Conservation (phyloP, 805 yeast genomes). For the Maudiozyma serrabonitensis region DNA sequence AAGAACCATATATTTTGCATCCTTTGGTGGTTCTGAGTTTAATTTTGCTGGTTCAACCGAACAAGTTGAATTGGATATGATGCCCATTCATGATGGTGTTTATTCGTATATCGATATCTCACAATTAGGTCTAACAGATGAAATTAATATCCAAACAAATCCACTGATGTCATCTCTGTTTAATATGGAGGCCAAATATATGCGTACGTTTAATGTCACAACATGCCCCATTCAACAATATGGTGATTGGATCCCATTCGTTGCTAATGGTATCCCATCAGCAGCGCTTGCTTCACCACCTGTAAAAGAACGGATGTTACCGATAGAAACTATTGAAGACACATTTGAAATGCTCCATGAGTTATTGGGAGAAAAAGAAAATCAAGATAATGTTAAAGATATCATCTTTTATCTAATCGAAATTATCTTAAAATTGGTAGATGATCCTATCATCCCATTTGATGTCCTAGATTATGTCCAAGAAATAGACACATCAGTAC, state of each 20-base stretch:
- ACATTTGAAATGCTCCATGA: slow-evolving; percentile 44
- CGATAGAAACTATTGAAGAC: slow-evolving; percentile 60
- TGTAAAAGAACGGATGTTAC: slow-evolving; percentile 31
- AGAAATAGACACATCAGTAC: slow-evolving; percentile 34
- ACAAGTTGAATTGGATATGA: slow-evolving; percentile 48
- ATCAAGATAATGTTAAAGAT: slow-evolving; percentile 37
- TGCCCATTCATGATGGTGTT: slow-evolving; percentile 46
- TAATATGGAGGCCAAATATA: background rate
- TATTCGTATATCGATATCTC: slow-evolving; percentile 66
- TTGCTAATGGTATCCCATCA: slow-evolving; percentile 40
- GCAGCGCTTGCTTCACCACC: slow-evolving; percentile 12
- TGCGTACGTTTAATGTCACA: slow-evolving; percentile 7
- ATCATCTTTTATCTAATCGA: slow-evolving; percentile 45
- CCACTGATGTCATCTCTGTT: slow-evolving; percentile 41
- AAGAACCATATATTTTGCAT: slow-evolving; percentile 71
- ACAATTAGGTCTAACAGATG: slow-evolving; percentile 27
- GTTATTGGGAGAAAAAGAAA: slow-evolving; percentile 38
- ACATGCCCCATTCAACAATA: slow-evolving; percentile 27
- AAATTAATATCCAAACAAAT: slow-evolving; percentile 45
- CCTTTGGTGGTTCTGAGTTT: slow-evolving; percentile 72
- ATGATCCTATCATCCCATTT: slow-evolving; percentile 67
- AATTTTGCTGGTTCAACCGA: slow-evolving; percentile 76
- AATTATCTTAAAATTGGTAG: slow-evolving; percentile 47
- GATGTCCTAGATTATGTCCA: slow-evolving; percentile 40
- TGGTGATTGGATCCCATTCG: slow-evolving; percentile 61